A percentile compares a stretch with the other conserved stretches of the same genome.
These are phyloP conservation scores for Mucor saturninus DNA, from an alignment of 371 early-diverging fungal species.

Conservation along the genomic window DNA sequence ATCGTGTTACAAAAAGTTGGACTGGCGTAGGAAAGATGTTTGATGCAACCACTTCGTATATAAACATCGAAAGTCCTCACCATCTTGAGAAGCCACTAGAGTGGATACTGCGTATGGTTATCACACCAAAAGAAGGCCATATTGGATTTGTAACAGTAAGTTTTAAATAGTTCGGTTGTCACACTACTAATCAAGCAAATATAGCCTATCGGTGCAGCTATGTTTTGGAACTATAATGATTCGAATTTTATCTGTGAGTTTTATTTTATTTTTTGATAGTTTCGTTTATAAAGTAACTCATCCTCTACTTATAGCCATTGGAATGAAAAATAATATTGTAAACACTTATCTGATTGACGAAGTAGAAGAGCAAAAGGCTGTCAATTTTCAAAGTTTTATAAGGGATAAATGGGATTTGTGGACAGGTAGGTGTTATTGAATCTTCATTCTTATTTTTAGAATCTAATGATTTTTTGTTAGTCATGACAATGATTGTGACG, in stretches of 20 bases:
- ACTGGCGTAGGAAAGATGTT: neutral
- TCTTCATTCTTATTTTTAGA: neutral
- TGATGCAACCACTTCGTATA: neutral
- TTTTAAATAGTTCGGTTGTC: neutral
- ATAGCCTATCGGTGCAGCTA: slow-evolving; percentile 11
- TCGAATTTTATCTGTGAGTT: slow-evolving; percentile 33
- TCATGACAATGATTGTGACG: slow-evolving; percentile 17
- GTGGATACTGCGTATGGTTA: slow-evolving; percentile 33
- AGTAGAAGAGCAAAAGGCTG: slow-evolving; percentile 26
- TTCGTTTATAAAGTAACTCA: neutral
- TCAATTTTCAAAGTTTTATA: slow-evolving; percentile 29
- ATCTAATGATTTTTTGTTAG: neutral
- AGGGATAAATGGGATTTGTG: slow-evolving; percentile 39
- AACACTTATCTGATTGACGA: slow-evolving; percentile 36
- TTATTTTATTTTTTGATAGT: neutral
- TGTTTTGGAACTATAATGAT: slow-evolving; percentile 21
- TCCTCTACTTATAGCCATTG: slow-evolving; percentile 26
- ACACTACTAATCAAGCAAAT: no score
- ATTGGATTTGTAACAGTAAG: slow-evolving; percentile 22
- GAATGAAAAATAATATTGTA: slow-evolving; percentile 30
- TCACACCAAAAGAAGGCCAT: slow-evolving; percentile 27
- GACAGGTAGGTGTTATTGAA: slow-evolving; percentile 21
- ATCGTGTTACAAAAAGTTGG: slow-evolving; percentile 7
- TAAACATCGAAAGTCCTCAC: slow-evolving; percentile 14
- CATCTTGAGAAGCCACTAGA: slow-evolving; percentile 17